Evolutionary conservation across 495 filamentous ascomycete genomes (phyloP).

Genomic region (Cercophora sp.): DNA sequence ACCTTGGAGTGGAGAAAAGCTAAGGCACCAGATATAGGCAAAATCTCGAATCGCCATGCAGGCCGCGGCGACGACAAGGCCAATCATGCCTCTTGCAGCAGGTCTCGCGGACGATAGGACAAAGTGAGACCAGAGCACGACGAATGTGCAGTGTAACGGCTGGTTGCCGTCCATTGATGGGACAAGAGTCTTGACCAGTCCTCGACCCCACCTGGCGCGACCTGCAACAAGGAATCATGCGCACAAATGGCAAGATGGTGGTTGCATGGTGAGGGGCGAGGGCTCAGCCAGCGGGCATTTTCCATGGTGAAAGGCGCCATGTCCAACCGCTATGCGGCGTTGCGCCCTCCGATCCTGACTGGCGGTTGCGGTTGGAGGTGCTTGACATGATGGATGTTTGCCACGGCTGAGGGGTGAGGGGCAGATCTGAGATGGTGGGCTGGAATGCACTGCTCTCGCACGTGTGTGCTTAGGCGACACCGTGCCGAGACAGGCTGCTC

Average conservation of each 20-base stretch:
- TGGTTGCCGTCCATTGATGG: constrained; percentile 13
- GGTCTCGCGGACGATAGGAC: not conserved
- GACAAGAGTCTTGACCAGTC: constrained; percentile 9
- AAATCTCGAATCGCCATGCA: constrained; percentile 11
- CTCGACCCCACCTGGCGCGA: constrained; percentile 18
- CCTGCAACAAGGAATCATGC: constrained; percentile 26
- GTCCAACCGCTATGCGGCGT: constrained; percentile 2
- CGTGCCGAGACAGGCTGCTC: constrained; percentile 1
- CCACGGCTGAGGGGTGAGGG: not conserved
- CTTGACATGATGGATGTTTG: too few species aligned
- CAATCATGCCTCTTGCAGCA: constrained; percentile 11
- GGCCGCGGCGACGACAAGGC: not conserved
- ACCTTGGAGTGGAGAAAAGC: constrained; percentile 3
- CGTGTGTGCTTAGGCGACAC: constrained; percentile 1
- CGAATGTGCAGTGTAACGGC: not conserved
- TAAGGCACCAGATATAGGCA: constrained; percentile 20
- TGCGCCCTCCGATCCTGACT: not conserved
- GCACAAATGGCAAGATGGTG: constrained; percentile 10
- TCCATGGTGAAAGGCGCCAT: not conserved
- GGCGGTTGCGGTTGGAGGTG: too few species aligned
- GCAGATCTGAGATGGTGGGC: constrained; percentile 3
- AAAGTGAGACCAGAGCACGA: not conserved
- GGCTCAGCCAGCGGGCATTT: not conserved
- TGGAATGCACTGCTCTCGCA: not conserved
- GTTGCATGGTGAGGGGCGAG: constrained; percentile 17